Evolutionary conservation across 345 rosid genomes (phyloP).

Genomic region (Populus simonii): DNA sequence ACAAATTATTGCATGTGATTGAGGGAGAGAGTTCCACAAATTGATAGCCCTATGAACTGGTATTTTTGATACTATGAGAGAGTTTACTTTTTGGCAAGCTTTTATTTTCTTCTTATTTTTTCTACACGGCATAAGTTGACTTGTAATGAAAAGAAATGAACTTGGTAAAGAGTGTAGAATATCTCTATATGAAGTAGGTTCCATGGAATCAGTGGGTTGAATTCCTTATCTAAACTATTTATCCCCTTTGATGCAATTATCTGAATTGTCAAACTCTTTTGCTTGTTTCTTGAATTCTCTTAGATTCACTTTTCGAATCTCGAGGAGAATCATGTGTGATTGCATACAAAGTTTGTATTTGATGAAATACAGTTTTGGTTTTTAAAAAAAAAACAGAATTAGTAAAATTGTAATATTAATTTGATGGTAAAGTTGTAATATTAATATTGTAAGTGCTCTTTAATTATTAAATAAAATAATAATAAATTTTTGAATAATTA

Average conservation of each 20-base stretch:
- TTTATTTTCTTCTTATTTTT: not conserved
- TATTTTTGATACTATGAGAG: not conserved
- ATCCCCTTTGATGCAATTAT: not conserved
- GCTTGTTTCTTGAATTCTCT: constrained; percentile 1
- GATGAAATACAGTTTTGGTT: too few relatives aligned
- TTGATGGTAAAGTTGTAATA: too few relatives aligned
- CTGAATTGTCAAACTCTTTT: not conserved
- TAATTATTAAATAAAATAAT: too few relatives aligned
- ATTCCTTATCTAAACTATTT: not conserved
- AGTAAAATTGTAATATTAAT: too few relatives aligned
- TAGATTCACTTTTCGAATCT: constrained; percentile 56
- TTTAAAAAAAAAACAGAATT: too few relatives aligned
- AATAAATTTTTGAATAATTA: too few relatives aligned
- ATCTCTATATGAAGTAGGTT: too few relatives aligned
- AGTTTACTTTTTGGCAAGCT: too few relatives aligned
- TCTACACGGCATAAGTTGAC: not conserved
- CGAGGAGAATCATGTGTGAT: constrained; percentile 80
- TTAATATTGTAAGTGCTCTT: too few relatives aligned
- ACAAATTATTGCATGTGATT: not conserved
- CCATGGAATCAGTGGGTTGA: not conserved
- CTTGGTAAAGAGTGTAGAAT: not conserved
- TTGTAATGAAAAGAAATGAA: not conserved
- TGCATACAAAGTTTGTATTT: too few relatives aligned
- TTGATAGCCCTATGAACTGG: not conserved
- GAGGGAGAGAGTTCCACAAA: not conserved